A percentile compares a stretch with the other conserved stretches of the same genome.
Evolutionary conservation across 805 yeast species (phyloP).

Genomic region (Candida khao-thaluensis): DNA sequence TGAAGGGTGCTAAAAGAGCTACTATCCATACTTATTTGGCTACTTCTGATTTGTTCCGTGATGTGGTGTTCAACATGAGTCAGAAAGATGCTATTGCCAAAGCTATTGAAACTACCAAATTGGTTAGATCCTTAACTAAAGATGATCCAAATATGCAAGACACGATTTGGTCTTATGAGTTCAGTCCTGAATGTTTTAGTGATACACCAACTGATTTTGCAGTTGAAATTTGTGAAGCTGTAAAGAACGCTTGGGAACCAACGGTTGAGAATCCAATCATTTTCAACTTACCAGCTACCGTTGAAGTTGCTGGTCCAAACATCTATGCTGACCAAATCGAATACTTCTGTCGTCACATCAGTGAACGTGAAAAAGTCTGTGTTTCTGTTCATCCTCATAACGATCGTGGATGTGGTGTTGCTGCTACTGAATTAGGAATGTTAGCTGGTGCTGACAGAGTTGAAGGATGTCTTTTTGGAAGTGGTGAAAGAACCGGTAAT

Average conservation of each 20-base stretch:
- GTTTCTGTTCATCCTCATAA: constrained; percentile 76
- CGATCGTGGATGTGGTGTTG: constrained; percentile 83
- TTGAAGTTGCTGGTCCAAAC: constrained; percentile 74
- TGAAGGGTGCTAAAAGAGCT: constrained; percentile 71
- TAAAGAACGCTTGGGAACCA: constrained; percentile 76
- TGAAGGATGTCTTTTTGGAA: constrained; percentile 80
- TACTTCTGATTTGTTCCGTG: constrained; percentile 72
- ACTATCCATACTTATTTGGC: constrained; percentile 73
- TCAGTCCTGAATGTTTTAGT: constrained; percentile 76
- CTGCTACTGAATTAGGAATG: constrained; percentile 74
- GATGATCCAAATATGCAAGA: constrained; percentile 66
- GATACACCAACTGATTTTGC: constrained; percentile 76
- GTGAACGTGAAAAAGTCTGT: constrained; percentile 69
- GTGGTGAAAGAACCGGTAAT: constrained; percentile 85
- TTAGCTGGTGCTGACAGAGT: constrained; percentile 86
- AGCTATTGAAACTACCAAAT: constrained; percentile 69
- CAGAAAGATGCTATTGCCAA: constrained; percentile 63
- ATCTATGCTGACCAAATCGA: constrained; percentile 80
- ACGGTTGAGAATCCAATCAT: constrained; percentile 71
- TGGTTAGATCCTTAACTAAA: constrained; percentile 67
- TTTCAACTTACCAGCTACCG: constrained; percentile 79
- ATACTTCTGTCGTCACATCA: constrained; percentile 64
- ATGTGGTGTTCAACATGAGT: constrained; percentile 72
- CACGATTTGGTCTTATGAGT: constrained; percentile 70
- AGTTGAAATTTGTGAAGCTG: constrained; percentile 76